Conservation (phyloP, 768 basidiomycete species). For the Multifurca ochricompacta region DNA sequence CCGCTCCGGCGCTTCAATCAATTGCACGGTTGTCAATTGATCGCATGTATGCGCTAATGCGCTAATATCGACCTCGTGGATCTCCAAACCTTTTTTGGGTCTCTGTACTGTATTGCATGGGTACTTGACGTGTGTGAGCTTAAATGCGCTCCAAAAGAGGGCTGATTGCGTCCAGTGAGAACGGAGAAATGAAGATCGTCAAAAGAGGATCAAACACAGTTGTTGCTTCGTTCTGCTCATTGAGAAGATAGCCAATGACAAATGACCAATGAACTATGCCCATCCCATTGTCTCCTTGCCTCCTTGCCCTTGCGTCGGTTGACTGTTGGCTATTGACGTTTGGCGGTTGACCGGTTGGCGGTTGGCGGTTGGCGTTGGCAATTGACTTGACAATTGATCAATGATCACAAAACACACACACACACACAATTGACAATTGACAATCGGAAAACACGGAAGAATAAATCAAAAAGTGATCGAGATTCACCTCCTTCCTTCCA, state of each 20-base stretch:
- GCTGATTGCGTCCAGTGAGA: neutral
- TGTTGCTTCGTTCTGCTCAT: constrained; percentile 6
- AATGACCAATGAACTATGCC: too few species aligned
- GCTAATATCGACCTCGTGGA: neutral
- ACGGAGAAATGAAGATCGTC: neutral
- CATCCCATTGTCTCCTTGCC: too few species aligned
- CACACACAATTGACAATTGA: neutral
- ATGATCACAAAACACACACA: too few species aligned
- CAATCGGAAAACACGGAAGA: constrained; percentile 10
- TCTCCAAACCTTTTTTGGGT: neutral
- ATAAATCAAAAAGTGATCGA: constrained; percentile 16
- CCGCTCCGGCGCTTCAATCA: neutral
- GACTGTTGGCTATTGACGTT: too few species aligned
- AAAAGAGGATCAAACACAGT: constrained; percentile 1
- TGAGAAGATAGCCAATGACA: neutral
- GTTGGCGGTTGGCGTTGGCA: too few species aligned
- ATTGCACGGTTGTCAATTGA: neutral
- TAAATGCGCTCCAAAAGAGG: neutral
- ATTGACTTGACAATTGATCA: too few species aligned
- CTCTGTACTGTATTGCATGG: neutral
- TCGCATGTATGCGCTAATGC: too few species aligned
- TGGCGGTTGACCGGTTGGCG: too few species aligned
- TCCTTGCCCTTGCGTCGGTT: too few species aligned
- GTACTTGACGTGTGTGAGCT: neutral
- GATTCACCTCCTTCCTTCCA: too few species aligned